phyloP scores from a whole-genome alignment of 73 alveolate species.

The Paraurostyla sp. region DNA sequence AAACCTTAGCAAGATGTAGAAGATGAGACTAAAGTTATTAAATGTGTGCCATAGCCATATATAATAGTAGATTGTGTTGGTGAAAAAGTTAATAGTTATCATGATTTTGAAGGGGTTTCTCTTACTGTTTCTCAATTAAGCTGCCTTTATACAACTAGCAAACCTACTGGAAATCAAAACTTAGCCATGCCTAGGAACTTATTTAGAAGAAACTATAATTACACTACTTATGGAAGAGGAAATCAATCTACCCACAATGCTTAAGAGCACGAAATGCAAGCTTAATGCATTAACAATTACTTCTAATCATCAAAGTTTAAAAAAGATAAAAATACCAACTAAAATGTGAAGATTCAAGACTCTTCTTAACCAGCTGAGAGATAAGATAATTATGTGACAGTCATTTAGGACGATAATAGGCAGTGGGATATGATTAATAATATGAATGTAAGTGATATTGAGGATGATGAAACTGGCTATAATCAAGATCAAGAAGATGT shows the following conservation, averaged over 20 bases:
- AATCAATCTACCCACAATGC: no score
- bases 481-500: not conserved
- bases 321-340: no score
- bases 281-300: slow-evolving; percentile 16
- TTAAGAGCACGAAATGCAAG: slow-evolving; percentile 25
- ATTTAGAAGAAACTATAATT: not conserved
- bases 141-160: slow-evolving; percentile 30
- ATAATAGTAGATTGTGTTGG: slow-evolving; percentile 17
- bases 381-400: not conserved
- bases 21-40: not conserved
- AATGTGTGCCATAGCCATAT: slow-evolving; percentile 28
- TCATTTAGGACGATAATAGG: slow-evolving; percentile 29
- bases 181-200: slow-evolving; percentile 17
- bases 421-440: slow-evolving; percentile 40
- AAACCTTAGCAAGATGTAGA: not conserved
- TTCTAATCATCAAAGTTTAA: not conserved
- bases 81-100: not conserved
- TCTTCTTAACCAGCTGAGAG: not conserved
- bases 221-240: not conserved
- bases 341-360: not conserved
- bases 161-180: slow-evolving; percentile 29
- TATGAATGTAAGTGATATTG: not conserved
- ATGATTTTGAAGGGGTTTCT: not conserved
- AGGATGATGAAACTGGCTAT: slow-evolving; percentile 35
- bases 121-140: not conserved